Evolutionary conservation across 305 asterid genomes (phyloP).

Genomic region (Ajuga reptans): DNA sequence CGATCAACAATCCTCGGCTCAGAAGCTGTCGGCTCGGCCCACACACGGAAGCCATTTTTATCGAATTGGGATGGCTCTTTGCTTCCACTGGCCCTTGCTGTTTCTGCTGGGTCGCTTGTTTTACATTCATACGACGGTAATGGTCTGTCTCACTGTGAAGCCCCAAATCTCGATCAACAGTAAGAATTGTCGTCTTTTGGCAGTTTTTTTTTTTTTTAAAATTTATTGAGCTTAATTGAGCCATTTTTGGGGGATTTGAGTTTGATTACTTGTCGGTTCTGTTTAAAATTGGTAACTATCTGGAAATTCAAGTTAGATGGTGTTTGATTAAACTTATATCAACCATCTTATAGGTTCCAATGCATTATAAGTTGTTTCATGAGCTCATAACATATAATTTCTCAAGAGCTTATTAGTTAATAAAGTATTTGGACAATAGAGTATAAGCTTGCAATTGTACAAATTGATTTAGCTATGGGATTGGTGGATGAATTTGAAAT

Average conservation of each 20-base stretch:
- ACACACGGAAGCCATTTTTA: constrained; percentile 17
- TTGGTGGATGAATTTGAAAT: too few relatives aligned
- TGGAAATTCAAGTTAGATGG: background rate
- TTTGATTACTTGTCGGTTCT: background rate
- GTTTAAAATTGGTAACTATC: background rate
- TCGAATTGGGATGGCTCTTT: constrained; percentile 41
- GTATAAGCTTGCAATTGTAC: too few relatives aligned
- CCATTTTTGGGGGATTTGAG: background rate
- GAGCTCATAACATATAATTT: too few relatives aligned
- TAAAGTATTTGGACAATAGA: too few relatives aligned
- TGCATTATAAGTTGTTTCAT: too few relatives aligned
- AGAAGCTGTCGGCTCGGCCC: constrained; percentile 29
- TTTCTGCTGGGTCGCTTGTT: constrained; percentile 47
- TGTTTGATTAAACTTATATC: too few relatives aligned
- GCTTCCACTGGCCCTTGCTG: constrained; percentile 55
- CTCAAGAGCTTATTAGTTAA: too few relatives aligned
- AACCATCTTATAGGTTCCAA: too few relatives aligned
- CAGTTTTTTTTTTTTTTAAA: background rate
- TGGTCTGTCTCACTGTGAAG: constrained; percentile 40
- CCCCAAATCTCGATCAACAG: constrained; percentile 46
- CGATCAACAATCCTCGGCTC: constrained; percentile 13
- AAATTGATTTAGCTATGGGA: too few relatives aligned
- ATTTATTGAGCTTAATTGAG: background rate
- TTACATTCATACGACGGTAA: constrained; percentile 29
- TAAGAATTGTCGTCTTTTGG: constrained; percentile 1